Conservation (phyloP, 2,329 filamentous ascomycete genomes). For the Penicillium vulpinum region DNA sequence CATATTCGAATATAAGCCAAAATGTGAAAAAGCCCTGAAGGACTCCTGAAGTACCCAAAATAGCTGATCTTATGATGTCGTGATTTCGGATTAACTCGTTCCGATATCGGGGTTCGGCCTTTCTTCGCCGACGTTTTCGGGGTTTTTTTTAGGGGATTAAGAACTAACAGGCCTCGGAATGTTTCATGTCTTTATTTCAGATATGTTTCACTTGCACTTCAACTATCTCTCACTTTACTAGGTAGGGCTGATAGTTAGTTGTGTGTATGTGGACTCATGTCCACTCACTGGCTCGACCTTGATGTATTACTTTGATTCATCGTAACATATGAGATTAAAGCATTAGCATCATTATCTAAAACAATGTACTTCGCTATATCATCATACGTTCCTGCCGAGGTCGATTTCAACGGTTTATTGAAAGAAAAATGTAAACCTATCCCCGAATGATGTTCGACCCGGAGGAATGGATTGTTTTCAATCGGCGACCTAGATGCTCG, state of each 20-base stretch:
- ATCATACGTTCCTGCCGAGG: background rate
- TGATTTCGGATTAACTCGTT: conserved; percentile 11
- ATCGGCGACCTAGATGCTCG: conserved; percentile 4
- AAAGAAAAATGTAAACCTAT: background rate
- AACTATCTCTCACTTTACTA: background rate
- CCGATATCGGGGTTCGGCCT: conserved; percentile 7
- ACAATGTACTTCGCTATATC: background rate
- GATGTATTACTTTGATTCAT: background rate
- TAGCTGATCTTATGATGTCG: conserved; percentile 5
- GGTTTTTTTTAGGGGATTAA: too few relatives aligned
- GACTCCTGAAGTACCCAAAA: background rate
- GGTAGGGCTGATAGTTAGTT: background rate
- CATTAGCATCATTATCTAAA: background rate
- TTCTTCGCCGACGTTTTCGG: conserved; percentile 1
- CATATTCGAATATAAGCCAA: conserved; percentile 23
- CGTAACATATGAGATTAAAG: background rate
- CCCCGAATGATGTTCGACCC: background rate
- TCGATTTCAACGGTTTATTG: background rate
- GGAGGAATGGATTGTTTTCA: too few relatives aligned
- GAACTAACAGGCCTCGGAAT: too few relatives aligned
- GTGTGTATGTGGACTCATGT: background rate
- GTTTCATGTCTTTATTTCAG: background rate
- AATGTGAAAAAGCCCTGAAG: background rate
- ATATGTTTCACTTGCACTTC: background rate
- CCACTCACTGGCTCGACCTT: too few relatives aligned